Evolutionary conservation across 768 basidiomycete species (phyloP).

Genomic region (Trametes cubensis): DNA sequence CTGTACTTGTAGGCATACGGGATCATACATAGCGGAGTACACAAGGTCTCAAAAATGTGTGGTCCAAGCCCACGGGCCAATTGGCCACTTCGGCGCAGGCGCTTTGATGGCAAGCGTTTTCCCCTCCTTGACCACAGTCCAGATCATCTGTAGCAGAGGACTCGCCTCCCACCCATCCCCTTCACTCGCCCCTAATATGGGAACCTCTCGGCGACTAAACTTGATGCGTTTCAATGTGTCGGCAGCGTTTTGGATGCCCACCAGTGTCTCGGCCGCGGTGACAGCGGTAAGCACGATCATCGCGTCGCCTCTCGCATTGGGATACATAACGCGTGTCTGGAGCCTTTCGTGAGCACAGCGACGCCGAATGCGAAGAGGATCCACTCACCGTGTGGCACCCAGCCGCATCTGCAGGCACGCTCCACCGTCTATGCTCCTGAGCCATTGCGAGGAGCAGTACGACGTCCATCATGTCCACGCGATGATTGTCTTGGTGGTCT

Average conservation of each 20-base stretch:
- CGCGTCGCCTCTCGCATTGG: not conserved
- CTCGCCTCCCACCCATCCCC: not conserved
- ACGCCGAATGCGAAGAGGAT: not conserved
- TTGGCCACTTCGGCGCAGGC: constrained; percentile 12
- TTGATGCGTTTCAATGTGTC: constrained; percentile 8
- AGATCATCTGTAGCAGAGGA: constrained; percentile 1
- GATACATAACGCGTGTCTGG: constrained; percentile 12
- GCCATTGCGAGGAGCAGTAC: constrained; percentile 7
- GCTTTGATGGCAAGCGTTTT: not conserved
- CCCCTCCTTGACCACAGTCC: constrained; percentile 1
- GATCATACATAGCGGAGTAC: too few relatives aligned
- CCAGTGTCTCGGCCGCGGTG: constrained; percentile 10
- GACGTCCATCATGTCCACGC: constrained; percentile 3
- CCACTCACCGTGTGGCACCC: constrained; percentile 6
- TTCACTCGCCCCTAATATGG: not conserved
- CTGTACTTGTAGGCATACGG: too few relatives aligned
- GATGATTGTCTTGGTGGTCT: not conserved
- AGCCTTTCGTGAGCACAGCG: not conserved
- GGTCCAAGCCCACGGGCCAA: constrained; percentile 17
- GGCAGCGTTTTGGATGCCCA: not conserved
- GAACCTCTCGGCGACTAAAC: not conserved
- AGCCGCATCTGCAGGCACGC: not conserved
- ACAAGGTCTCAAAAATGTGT: constrained; percentile 4
- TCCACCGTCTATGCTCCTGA: constrained; percentile 14
- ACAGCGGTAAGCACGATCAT: constrained; percentile 14